phyloP scores from a whole-genome alignment of 2,329 filamentous ascomycete species.

The Eutypella sp. region DNA sequence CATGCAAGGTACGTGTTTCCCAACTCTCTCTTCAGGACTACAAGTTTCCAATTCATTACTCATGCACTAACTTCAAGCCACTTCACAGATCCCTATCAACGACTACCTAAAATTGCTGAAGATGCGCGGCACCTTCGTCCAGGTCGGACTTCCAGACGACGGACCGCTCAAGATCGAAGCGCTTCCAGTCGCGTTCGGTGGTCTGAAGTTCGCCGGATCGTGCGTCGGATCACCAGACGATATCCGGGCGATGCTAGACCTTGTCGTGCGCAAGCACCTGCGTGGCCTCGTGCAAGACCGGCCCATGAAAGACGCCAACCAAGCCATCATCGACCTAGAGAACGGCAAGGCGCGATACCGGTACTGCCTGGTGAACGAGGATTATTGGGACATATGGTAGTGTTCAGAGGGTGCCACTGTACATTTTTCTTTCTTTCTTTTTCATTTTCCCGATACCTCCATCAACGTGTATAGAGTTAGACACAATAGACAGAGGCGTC shows the following conservation, averaged over 20 bases:
- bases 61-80: too few species aligned
- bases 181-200: conserved; percentile 37
- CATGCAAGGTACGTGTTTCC: conserved; percentile 25
- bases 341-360: conserved; percentile 7
- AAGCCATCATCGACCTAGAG: conserved; percentile 6
- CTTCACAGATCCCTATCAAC: conserved; percentile 45
- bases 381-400: not conserved
- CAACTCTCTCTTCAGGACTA: too few species aligned
- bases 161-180: conserved; percentile 9
- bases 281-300: conserved; percentile 4
- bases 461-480: too few species aligned
- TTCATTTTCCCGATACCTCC: too few species aligned
- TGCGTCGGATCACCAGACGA: conserved; percentile 38
- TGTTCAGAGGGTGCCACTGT: too few species aligned
- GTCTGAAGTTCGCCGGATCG: conserved; percentile 37
- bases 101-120: conserved; percentile 55
- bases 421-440: too few species aligned
- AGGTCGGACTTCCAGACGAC: conserved; percentile 60
- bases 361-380: conserved; percentile 7
- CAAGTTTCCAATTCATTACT: too few species aligned
- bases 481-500: too few species aligned
- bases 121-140: conserved; percentile 54
- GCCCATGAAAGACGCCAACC: conserved; percentile 10
- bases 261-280: conserved; percentile 14
- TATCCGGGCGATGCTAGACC: conserved; percentile 46